Conservation (phyloP, 352 stramenopile species). For the Phytophthora sojae region DNA sequence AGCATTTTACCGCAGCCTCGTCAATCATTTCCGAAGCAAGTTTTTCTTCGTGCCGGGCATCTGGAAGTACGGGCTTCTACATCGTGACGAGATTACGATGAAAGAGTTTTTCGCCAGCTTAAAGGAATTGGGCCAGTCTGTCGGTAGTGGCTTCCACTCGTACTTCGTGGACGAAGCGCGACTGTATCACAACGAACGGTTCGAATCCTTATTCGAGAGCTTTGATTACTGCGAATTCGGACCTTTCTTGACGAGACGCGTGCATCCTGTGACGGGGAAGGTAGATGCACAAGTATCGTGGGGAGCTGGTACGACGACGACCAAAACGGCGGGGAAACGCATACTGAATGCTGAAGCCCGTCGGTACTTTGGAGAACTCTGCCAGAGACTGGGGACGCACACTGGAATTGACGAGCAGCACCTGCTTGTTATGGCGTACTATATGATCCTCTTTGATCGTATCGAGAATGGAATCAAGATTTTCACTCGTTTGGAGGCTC, state of each 20-base stretch:
- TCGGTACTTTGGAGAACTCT: conserved; percentile 51
- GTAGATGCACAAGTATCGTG: conserved; percentile 14
- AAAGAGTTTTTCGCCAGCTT: conserved; percentile 39
- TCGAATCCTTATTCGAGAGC: conserved; percentile 23
- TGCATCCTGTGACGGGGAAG: conserved; percentile 42
- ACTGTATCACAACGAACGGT: conserved; percentile 45
- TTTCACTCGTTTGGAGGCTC: conserved; percentile 37
- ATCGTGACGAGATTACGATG: conserved; percentile 51
- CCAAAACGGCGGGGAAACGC: conserved; percentile 25
- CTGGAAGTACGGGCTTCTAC: conserved; percentile 62
- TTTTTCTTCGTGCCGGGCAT: conserved; percentile 48
- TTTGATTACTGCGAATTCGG: conserved; percentile 64
- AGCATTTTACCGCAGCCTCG: conserved; percentile 45
- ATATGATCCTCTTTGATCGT: conserved; percentile 57
- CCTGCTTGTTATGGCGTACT: conserved; percentile 57
- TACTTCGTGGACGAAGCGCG: conserved; percentile 29
- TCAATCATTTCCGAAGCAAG: conserved; percentile 44
- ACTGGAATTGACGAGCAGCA: conserved; percentile 33
- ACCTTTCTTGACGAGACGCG: conserved; percentile 50
- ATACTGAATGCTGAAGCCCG: conserved; percentile 51
- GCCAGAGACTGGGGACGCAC: conserved; percentile 45
- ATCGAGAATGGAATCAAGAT: conserved; percentile 43
- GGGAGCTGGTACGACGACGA: background rate
- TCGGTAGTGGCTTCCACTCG: conserved; percentile 46
- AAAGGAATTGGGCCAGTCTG: conserved; percentile 16